Evolutionary conservation across 2,329 filamentous ascomycete genomes (phyloP).

Genomic region (Capronia americana): DNA sequence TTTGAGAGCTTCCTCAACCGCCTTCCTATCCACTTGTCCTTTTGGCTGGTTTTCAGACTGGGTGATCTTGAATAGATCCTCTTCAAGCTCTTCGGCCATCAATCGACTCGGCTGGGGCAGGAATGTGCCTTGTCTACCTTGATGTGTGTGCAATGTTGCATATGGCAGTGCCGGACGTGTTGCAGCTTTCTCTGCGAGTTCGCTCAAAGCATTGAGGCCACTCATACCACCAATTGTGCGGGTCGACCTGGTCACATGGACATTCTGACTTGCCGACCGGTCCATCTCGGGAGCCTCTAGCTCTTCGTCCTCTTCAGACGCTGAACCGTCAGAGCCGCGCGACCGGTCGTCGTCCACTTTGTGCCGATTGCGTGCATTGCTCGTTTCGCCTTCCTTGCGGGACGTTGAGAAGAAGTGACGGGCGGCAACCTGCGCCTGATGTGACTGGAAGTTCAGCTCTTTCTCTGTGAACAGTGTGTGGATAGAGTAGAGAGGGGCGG

Average conservation of each 20-base stretch:
- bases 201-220: slow-evolving; percentile 61
- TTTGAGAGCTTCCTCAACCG: slow-evolving; percentile 47
- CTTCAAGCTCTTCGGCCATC: slow-evolving; percentile 56
- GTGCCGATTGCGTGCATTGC: slow-evolving; percentile 44
- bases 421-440: slow-evolving; percentile 65
- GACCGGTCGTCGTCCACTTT: slow-evolving; percentile 50
- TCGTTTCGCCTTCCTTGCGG: slow-evolving; percentile 42
- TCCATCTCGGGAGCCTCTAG: slow-evolving; percentile 63
- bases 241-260: slow-evolving; percentile 61
- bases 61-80: slow-evolving; percentile 52
- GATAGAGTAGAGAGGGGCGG: slow-evolving; percentile 66
- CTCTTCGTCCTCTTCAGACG: slow-evolving; percentile 50
- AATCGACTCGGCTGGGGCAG: slow-evolving; percentile 50
- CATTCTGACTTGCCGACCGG: slow-evolving; percentile 63
- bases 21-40: slow-evolving; percentile 51
- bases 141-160: slow-evolving; percentile 54
- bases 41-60: slow-evolving; percentile 48
- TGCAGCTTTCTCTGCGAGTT: slow-evolving; percentile 59
- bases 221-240: slow-evolving; percentile 57
- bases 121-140: slow-evolving; percentile 48
- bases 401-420: slow-evolving; percentile 65
- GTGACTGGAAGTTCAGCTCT: slow-evolving; percentile 67
- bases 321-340: slow-evolving; percentile 49
- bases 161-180: slow-evolving; percentile 55
- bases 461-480: slow-evolving; percentile 72